A percentile compares a stretch with the other conserved stretches of the same genome.
Conservation (phyloP, 768 basidiomycete species). For the Candolleomyces efflorescens region DNA sequence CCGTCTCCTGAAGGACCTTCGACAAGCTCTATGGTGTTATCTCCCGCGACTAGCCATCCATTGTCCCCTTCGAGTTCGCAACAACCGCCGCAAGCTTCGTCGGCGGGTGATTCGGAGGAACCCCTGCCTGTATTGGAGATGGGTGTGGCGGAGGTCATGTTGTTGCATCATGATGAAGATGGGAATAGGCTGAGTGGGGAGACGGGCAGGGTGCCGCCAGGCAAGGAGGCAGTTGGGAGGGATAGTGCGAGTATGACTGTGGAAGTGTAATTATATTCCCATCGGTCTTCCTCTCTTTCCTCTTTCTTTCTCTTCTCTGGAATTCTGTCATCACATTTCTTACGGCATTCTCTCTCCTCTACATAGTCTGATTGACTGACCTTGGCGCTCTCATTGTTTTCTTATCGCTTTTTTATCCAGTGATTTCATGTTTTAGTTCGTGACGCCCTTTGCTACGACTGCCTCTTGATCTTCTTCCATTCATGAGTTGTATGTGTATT, state of each 20-base stretch:
- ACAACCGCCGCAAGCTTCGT: neutral
- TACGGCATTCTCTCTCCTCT: no score
- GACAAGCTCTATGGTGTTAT: constrained; percentile 2
- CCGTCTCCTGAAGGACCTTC: constrained; percentile 3
- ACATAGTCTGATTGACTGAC: no score
- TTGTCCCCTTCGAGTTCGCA: neutral
- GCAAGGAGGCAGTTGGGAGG: neutral
- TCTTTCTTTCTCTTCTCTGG: no score
- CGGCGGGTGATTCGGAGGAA: constrained; percentile 14
- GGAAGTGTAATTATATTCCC: no score
- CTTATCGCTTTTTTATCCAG: no score
- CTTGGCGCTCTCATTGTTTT: no score
- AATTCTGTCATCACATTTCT: no score
- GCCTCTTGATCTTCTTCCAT: no score
- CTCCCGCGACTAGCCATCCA: constrained; percentile 4
- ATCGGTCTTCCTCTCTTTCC: no score
- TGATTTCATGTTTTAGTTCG: no score
- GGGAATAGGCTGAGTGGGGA: constrained; percentile 1
- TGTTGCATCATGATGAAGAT: constrained; percentile 2
- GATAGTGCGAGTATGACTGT: neutral
- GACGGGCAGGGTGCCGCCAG: neutral
- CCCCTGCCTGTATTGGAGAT: constrained; percentile 22
- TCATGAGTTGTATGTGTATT: no score
- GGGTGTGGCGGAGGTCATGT: constrained; percentile 19
- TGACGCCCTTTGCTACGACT: no score